Base-by-base conservation (phyloP, 1,284 basidiomycete species). In the Lentinus polychrous region DNA sequence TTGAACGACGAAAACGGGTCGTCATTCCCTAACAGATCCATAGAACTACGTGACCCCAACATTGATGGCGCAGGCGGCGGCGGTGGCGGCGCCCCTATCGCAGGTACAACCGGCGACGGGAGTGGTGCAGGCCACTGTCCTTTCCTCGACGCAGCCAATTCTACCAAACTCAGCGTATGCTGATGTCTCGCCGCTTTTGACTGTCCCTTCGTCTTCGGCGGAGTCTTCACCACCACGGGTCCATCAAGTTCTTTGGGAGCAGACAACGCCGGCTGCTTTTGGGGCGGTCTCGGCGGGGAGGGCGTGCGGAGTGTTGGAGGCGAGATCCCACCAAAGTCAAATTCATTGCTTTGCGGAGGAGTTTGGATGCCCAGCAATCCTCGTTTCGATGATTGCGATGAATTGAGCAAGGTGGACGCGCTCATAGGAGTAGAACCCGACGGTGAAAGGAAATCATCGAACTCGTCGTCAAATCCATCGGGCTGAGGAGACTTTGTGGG, bases 121-220 rank as follows among this genome's bases (percentile, higher is more conserved):
- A 76, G 69, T 10, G 81, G 77, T 20, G 78, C 74, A n/a, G 81
- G 80, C 83, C 83, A 86, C 44, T 69, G 62, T 2, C 81, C 80
- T 3, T 61, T 63, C 15, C 68, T 69, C 5, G 78, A 61, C 8
- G 79, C 78, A 7, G 76, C 81, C 14, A 62, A 63, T 52, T 78
- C 72, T 49, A 86, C 60, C 20, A 86, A 63, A 54, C 71, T 79
- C 54, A 74, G 60, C 4, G 80, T 80, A 45, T 78, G 75, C 50
- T 71, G 68, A 56, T 79, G 80, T 46, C 54, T 39, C 49, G 46
- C 32, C 46, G 53, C 41, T 45, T 43, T 34, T 17, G 34, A 36
- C 44, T 40, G 39, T 14, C 39, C 39, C 36, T 48, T 45, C 20
- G 42, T 49, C 44, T 8, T 38, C 43, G 12, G 51, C n/a, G 17